phyloP scores from a whole-genome alignment of 768 basidiomycete genomes.

The Coprinopsis strossmayeri region DNA sequence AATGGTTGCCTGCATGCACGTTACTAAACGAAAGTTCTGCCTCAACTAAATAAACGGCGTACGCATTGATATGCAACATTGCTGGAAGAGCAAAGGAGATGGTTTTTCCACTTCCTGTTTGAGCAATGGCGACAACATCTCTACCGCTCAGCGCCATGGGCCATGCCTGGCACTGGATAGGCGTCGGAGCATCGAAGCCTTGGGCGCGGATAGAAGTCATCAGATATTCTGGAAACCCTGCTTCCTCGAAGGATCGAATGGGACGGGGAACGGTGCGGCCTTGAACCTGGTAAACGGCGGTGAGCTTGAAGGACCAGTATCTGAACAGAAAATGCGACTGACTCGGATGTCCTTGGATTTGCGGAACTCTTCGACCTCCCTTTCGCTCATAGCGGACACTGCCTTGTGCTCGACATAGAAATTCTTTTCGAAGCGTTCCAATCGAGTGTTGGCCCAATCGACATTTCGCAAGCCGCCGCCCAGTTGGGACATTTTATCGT shows the following conservation, averaged over 20 bases:
- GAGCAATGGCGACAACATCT: constrained; percentile 94
- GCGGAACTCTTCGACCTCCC: constrained; percentile 87
- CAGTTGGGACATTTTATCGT: constrained; percentile 74
- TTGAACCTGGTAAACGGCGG: constrained; percentile 55
- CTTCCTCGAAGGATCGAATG: constrained; percentile 87
- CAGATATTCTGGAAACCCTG: constrained; percentile 94
- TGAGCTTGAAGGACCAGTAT: no score
- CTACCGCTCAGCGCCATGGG: constrained; percentile 95
- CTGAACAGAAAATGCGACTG: constrained; percentile 12
- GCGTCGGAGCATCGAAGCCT: constrained; percentile 85
- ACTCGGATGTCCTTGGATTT: constrained; percentile 85
- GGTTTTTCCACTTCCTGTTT: constrained; percentile 98
- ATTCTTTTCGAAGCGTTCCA: constrained; percentile 95
- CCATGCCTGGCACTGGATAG: constrained; percentile 99
- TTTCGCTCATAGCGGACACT: constrained; percentile 68
- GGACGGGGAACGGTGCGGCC: constrained; percentile 86
- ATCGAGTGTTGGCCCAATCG: constrained; percentile 72
- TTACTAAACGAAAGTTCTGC: constrained; percentile 3
- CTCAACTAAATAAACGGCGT: constrained; percentile 24
- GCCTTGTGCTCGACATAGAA: constrained; percentile 91
- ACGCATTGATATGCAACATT: constrained; percentile 99
- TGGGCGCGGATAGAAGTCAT: constrained; percentile 90
- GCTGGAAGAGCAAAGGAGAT: constrained; percentile 98
- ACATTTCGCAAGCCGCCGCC: constrained; percentile 78
- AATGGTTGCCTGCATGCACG: constrained; percentile 69